Evolutionary conservation across 768 basidiomycete species (phyloP), one percentile per base, ranked within the genome.

Genomic region (Galerina marginata): DNA sequence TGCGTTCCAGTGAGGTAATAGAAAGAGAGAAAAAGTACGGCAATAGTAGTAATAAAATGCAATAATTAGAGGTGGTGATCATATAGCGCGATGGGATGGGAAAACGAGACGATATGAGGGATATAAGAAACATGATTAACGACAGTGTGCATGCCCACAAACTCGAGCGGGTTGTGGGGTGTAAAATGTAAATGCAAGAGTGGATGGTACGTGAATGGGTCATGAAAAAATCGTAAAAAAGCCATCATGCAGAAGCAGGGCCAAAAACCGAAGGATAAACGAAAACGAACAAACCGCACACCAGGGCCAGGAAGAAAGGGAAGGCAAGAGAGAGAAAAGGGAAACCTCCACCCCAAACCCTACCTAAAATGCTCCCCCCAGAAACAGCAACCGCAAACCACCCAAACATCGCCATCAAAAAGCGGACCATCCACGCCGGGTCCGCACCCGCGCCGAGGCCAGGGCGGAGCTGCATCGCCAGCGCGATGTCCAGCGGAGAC

Each of bases 321-420:
- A 50, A 60, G 45, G 23, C n/a, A 56, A 38, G 44, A n/a, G 29
- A 57, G 40, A 37, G 25, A 16, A 16, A 11, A 36, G 12, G 39
- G 44, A 39, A 40, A 40, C 36, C 44, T 14, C 5, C 37, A 1
- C 6, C 23, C 25, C 23, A 2, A 23, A 3, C 25, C 25, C 9
- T 11, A 39, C 44, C 33, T 71, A 61, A 61, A 70, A 26, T 65
- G 69, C 23, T 62, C 70, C 25, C 71, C 40, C 81, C 74, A 33
- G 81, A 77, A 58, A 86, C 74, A 43, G 88, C 76, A 33, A 91
- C 81, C 43, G 86, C 82, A 63, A 92, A 79, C 90, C 90, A 92
- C 23, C 90, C 90, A 71, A 89, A 91, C 73, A 91, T 82, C 33
- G 86, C 79, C 90, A 92, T 91, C 73, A 92, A 72, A 70, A 90